phyloP scores from a whole-genome alignment of 148 eudicot species.

The Vaccinium corymbosum region DNA sequence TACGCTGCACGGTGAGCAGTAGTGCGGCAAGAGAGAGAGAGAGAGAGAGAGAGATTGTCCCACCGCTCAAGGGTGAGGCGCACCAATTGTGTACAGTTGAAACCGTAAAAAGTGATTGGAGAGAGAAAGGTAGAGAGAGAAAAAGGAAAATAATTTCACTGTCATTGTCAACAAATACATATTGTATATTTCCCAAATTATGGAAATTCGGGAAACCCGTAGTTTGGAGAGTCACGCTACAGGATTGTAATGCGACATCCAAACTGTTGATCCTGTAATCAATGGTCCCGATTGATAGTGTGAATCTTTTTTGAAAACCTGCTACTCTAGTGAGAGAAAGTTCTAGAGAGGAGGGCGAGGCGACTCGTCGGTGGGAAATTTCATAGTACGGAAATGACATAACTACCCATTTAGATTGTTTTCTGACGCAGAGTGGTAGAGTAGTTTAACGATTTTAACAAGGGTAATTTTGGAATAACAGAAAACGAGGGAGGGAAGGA shows the following conservation, averaged over 20 bases:
- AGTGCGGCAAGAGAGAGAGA: background rate
- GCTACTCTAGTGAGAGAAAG: background rate
- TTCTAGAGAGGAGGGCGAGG: background rate
- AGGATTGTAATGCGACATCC: too few species aligned
- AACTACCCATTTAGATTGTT: background rate
- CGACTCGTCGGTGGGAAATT: conserved; percentile 3
- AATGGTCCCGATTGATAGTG: too few species aligned
- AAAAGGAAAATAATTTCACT: background rate
- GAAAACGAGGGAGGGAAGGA: background rate
- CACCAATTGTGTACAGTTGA: conserved; percentile 1
- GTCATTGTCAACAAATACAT: background rate
- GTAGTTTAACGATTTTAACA: background rate
- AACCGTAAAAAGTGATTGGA: conserved; percentile 17
- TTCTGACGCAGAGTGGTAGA: background rate
- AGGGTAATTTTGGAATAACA: conserved; percentile 19
- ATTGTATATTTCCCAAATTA: too few species aligned
- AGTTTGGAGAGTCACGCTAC: too few species aligned
- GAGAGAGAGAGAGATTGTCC: background rate
- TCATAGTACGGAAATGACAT: background rate
- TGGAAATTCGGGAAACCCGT: too few species aligned
- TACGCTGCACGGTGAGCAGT: conserved; percentile 6
- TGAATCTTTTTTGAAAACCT: background rate
- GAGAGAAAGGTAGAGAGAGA: background rate
- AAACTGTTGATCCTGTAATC: too few species aligned
- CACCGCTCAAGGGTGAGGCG: conserved; percentile 25